phyloP scores from a whole-genome alignment of 768 basidiomycete genomes.

The Russula abietina region DNA sequence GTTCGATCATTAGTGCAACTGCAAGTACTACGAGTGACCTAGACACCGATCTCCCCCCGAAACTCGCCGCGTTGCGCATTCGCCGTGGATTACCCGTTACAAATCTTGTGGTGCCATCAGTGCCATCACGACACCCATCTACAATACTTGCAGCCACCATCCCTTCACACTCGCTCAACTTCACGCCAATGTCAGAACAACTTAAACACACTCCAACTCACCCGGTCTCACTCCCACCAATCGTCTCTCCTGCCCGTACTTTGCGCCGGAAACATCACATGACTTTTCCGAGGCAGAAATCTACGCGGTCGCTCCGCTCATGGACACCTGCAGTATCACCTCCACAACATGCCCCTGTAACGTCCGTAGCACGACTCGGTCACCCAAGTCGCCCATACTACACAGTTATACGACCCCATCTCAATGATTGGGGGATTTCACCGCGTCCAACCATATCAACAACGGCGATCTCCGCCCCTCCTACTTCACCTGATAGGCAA shows the following conservation, averaged over 20 bases:
- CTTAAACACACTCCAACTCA: not conserved
- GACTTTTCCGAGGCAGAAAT: conserved; percentile 20
- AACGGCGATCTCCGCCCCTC: not conserved
- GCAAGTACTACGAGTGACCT: not conserved
- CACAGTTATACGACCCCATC: conserved; percentile 23
- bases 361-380: conserved; percentile 17
- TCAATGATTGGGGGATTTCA: not conserved
- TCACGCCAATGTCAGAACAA: not conserved
- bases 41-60: not conserved
- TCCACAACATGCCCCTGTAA: not conserved
- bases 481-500: not conserved
- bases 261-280: conserved; percentile 21
- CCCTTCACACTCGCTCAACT: not conserved
- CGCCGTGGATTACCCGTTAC: conserved; percentile 15
- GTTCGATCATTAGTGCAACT: conserved; percentile 3
- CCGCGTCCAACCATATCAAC: conserved; percentile 6
- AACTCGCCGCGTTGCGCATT: not conserved
- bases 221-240: conserved; percentile 16
- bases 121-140: conserved; percentile 1
- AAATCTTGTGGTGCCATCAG: conserved; percentile 1
- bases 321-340: conserved; percentile 1
- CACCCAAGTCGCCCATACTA: conserved; percentile 25
- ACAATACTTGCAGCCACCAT: not conserved
- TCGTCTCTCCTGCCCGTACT: conserved; percentile 14
- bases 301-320: conserved; percentile 17